Base-by-base conservation (phyloP, 352 stramenopile genomes). In the Pythium brassicae region DNA sequence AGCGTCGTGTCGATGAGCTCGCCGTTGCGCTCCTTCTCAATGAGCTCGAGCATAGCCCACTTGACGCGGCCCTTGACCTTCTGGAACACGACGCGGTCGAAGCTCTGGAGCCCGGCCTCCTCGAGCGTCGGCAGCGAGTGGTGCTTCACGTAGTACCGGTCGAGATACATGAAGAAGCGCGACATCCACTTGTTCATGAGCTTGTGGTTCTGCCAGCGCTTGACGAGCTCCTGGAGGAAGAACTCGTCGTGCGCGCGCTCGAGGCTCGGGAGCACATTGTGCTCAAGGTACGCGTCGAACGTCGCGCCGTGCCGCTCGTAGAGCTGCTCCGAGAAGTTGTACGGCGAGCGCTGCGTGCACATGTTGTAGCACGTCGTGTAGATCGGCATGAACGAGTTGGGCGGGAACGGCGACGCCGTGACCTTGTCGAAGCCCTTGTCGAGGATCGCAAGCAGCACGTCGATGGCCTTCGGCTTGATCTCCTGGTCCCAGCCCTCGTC, bases 121-220 rank as follows among this genome's bases (percentile, higher is more conserved):
- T 91, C 83, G 4, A 99, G 76, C 35, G 94, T 98, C 52, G 95
- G 96, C 20, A 99, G 78, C 62, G 80, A 97, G 71, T 99, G 95
- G 79, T 99, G 97, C 76, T 98, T 95, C 56, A 98, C 90, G 72
- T 98, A 97, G 75, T 98, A 98, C 27, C 94, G 83, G 72, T 99
- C 96, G n/a, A 99, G 72, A 76, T 99, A 99, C 76, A 98, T 99
- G 73, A 99, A 99, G 73, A 99, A 99, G 62, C 97, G 97, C 51
- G 92, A 81, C 83, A 99, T 98, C 97, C 97, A 99, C 77, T 99
- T 98, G 86, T 99, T 99, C 97, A 99, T 99, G 72, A 99, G 98
- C 72, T 99, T 98, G 82, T 99, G 97, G 75, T 99, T 98, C 42
- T 89, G 81, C 97, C 97, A 99, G 48, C 97, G 94, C 59, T 94